phyloP scores from a whole-genome alignment of 345 rosid species.

The Eutrema japonicum region DNA sequence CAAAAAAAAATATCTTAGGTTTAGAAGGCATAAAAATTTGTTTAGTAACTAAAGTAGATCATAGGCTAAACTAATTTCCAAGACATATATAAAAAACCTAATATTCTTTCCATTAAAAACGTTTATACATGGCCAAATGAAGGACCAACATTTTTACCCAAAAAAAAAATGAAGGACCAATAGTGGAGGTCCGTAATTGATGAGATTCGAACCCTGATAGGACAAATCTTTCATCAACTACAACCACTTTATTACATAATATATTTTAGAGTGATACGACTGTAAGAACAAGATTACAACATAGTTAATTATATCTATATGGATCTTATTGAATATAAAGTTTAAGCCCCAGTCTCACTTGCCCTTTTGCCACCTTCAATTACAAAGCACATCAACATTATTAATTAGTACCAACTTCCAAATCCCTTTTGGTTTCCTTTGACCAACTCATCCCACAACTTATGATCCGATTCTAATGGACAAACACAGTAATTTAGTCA shows the following conservation, averaged over 20 bases:
- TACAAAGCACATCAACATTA: neutral
- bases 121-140: too few relatives aligned
- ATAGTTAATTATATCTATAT: neutral
- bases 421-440: neutral
- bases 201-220: too few relatives aligned
- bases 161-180: too few relatives aligned
- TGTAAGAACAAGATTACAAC: conserved; percentile 15
- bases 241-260: conserved; percentile 2
- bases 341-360: conserved; percentile 28
- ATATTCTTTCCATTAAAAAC: too few relatives aligned
- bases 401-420: neutral
- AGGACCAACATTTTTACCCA: too few relatives aligned
- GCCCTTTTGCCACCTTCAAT: conserved; percentile 30
- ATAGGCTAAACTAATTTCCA: too few relatives aligned
- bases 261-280: neutral
- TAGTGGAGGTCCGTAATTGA: too few relatives aligned
- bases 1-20: too few relatives aligned
- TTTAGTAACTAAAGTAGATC: too few relatives aligned
- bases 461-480: conserved; percentile 10
- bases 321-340: conserved; percentile 7
- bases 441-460: neutral
- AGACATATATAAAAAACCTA: too few relatives aligned
- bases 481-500: neutral
- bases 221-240: too few relatives aligned
- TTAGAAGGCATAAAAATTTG: too few relatives aligned